Base-by-base conservation (phyloP, 495 filamentous ascomycete genomes). In the Penicillium fimorum region DNA sequence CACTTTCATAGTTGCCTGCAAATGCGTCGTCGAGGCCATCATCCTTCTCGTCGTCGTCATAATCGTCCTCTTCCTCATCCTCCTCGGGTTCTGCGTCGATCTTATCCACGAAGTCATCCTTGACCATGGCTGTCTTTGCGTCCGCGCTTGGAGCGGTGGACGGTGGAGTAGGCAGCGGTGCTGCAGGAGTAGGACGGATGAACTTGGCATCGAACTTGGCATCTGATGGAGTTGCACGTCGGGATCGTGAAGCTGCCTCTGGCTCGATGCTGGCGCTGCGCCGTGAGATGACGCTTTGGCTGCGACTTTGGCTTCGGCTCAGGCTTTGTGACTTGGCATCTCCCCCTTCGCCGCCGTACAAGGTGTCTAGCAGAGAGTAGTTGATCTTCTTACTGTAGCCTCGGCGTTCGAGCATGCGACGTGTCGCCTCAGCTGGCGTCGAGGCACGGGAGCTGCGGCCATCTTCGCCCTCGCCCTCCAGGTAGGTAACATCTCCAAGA, bases 381-480 rank as follows among this genome's bases (percentile, higher is more conserved):
- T 96, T 91, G 60, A 96, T 91, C 62, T 90, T 88, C 66, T 86
- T 91, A 61, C 84, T 89, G 67, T 85, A 90, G 0, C 76, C 84
- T 27, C 90, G 80, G 33, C 79, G 79, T 69, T 87, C 83, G 66
- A 95, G 70, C 79, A 90, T 90, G 50, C 84, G 82, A 42, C 83
- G 77, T 9, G 86, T 88, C 1, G 90, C 90, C 64, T 93, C 91
- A 4, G 82, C 85, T 0, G 92, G 85, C 0, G 82, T 75, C 9
- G 73, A 70, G 9, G 67, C 70, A 40, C 77, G 69, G 33, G 69
- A 64, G 63, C 71, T 68, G 59, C 69, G 61, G 32, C 75, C 69
- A 45, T 77, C 66, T 30, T 70, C 63, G 22, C 71, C 66, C 35
- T 76, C 66, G 5, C 75, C 76, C 57, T 80, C 67, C 20, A 79